Base-by-base conservation (phyloP, 139 green algal genomes). In the Chlorella sp. region DNA sequence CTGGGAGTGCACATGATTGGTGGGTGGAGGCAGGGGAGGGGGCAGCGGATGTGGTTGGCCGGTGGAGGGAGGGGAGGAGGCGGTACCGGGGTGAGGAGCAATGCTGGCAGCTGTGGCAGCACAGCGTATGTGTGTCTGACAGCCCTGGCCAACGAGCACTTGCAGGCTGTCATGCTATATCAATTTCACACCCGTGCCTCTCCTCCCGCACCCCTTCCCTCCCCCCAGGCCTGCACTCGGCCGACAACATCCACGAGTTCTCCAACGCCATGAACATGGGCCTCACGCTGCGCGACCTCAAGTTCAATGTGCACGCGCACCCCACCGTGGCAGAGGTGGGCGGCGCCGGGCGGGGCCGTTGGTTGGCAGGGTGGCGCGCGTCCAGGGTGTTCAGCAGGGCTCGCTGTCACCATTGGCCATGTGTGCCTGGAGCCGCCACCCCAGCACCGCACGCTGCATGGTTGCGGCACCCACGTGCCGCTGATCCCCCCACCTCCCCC, bases 171-270 rank as follows among this genome's bases (percentile, higher is more conserved):
- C 46, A 54, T n/a, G n/a, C n/a, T n/a, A n/a, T n/a, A n/a, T n/a
- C n/a, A n/a, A n/a, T n/a, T n/a, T n/a, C 8, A 8, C 11, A 11
- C 11, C 46, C 46, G 46, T 11, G 46, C 46, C 11, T 11, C 46
- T 11, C 46, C 46, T 54, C 46, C 46, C 51, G 11, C 51, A 26
- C 51, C 16, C 51, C 51, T 16, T 60, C 51, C 51, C 4, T 16
- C 51, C 51, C 51, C 51, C 14, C 46, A 54, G 46, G 97, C 46
- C 92, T 99, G 74, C 97, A 99, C 87, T 94, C 96, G 22, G 96
- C 97, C 30, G 97, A 99, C 89, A 95, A 99, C 77, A 99, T 99
- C 90, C 97, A 99, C 89, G 97, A 99, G 90, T 96, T 95, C 34
- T 99, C 96, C 70, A 99, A 99, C 88, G 97, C 97, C 67, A 95